phyloP scores from a whole-genome alignment of 2,329 filamentous ascomycete species.

The Alternaria tenuissima region DNA sequence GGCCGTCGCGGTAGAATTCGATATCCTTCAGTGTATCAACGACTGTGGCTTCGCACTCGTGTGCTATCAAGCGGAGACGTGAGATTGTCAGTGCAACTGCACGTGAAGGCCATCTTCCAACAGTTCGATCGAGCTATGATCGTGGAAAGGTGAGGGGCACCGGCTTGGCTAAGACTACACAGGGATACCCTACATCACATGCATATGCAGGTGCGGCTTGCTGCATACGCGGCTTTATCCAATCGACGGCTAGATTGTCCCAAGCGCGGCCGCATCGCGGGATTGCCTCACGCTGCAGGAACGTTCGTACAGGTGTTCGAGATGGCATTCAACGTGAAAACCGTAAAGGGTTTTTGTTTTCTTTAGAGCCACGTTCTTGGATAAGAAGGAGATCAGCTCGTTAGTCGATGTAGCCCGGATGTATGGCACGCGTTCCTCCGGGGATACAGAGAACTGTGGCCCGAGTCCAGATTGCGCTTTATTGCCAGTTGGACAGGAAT shows the following conservation, averaged over 20 bases:
- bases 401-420: neutral
- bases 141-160: constrained; percentile 26
- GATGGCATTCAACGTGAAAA: constrained; percentile 12
- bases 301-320: constrained; percentile 34
- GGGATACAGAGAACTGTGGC: constrained; percentile 28
- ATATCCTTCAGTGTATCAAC: constrained; percentile 1
- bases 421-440: constrained; percentile 13
- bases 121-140: constrained; percentile 35
- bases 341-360: neutral
- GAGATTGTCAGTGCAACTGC: constrained; percentile 31
- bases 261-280: constrained; percentile 42
- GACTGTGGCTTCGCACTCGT: constrained; percentile 5
- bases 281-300: constrained; percentile 51
- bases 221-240: constrained; percentile 42
- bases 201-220: constrained; percentile 51
- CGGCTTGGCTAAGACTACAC: constrained; percentile 26
- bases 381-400: neutral
- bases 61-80: constrained; percentile 12
- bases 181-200: constrained; percentile 47
- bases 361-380: neutral
- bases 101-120: constrained; percentile 25
- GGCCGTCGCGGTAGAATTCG: constrained; percentile 2
- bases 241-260: constrained; percentile 28
- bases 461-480: constrained; percentile 44
- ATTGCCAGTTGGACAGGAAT: constrained; percentile 40